phyloP scores from a whole-genome alignment of 768 basidiomycete genomes.

The Psilocybe sp. region DNA sequence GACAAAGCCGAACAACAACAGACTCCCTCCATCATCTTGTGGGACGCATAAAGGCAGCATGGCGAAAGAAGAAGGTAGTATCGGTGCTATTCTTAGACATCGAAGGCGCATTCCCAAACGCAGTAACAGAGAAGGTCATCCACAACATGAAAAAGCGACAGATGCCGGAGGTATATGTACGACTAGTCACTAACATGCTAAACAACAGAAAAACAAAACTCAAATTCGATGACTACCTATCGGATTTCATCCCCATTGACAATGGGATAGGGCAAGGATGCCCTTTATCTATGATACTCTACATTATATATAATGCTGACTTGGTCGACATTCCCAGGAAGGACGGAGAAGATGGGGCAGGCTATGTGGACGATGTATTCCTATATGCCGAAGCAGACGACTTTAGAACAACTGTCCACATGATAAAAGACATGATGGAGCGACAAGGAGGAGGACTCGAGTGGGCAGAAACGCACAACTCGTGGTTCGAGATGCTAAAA shows the following conservation, averaged over 20 bases:
- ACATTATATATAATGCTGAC: conserved; percentile 8
- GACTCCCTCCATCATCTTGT: conserved; percentile 35
- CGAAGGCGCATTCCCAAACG: too few relatives aligned
- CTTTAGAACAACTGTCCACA: neutral
- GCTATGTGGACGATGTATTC: neutral
- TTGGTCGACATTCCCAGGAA: neutral
- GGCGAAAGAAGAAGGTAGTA: conserved; percentile 30
- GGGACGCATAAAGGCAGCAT: too few relatives aligned
- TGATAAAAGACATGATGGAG: neutral
- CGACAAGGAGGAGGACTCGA: neutral
- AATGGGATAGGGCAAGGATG: neutral
- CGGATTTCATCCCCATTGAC: neutral
- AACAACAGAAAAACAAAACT: conserved; percentile 2
- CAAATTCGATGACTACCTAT: conserved; percentile 8
- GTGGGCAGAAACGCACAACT: neutral
- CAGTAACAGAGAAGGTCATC: conserved; percentile 35
- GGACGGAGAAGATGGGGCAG: neutral
- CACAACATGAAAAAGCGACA: conserved; percentile 27
- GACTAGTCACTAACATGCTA: conserved; percentile 4
- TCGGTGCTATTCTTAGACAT: conserved; percentile 39
- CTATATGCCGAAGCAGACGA: neutral
- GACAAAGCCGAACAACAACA: conserved; percentile 33
- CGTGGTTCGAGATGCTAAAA: neutral
- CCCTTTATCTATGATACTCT: conserved; percentile 14
- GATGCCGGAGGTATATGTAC: conserved; percentile 19